These are phyloP conservation scores for Boletus subcaerulescens DNA, from an alignment of 768 basidiomycete species.

Conservation along the genomic window DNA sequence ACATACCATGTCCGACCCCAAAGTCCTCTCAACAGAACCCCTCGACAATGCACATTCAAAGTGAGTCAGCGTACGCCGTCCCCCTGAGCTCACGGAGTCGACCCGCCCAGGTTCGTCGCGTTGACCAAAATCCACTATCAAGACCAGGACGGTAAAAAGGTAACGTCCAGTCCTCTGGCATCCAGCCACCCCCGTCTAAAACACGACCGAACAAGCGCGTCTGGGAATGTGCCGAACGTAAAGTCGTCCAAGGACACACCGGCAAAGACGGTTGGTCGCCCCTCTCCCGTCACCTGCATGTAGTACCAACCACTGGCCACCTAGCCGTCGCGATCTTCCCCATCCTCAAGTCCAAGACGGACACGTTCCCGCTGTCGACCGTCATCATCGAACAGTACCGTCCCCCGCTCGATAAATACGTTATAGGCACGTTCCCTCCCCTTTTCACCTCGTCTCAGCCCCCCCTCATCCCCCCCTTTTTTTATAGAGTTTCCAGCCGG, in stretches of 20 bases:
- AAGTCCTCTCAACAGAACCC: constrained; percentile 50
- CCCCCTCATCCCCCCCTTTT: too few species aligned
- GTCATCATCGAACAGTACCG: constrained; percentile 91
- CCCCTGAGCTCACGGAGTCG: neutral
- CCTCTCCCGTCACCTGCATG: neutral
- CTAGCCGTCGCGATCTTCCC: constrained; percentile 84
- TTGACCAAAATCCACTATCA: constrained; percentile 78
- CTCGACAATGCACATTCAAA: constrained; percentile 56
- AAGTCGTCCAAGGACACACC: constrained; percentile 71
- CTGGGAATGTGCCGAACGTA: constrained; percentile 92
- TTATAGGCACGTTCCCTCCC: constrained; percentile 53
- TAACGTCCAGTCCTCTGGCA: constrained; percentile 21
- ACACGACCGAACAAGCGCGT: constrained; percentile 39
- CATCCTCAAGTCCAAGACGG: constrained; percentile 70
- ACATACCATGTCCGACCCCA: constrained; percentile 38
- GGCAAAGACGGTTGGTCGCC: constrained; percentile 71
- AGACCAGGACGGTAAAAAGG: constrained; percentile 76
- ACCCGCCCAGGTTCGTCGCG: constrained; percentile 67
- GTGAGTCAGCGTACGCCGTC: constrained; percentile 32
- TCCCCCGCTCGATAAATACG: constrained; percentile 74
- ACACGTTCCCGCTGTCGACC: constrained; percentile 71
- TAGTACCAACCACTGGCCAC: neutral
- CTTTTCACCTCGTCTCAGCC: neutral
- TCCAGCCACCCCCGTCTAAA: neutral
- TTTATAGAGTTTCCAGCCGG: constrained; percentile 57